phyloP scores from a whole-genome alignment of 176 grass and related monocot species.

The Phoenix roebelenii region DNA sequence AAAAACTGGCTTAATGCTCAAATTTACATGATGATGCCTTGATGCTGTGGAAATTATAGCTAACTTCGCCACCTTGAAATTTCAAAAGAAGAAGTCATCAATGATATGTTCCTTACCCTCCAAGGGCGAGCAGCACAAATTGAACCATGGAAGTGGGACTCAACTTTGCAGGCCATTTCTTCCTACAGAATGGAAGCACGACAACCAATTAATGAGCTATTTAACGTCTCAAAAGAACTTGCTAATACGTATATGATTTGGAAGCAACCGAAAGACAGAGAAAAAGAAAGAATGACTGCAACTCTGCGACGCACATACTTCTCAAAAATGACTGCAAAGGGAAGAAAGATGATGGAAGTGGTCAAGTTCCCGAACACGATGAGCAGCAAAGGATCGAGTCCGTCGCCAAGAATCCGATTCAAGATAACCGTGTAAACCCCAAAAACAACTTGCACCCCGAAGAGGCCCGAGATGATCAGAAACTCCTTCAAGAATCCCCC shows the following conservation, averaged over 20 bases:
- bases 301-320: neutral
- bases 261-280: no score
- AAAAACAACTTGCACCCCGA: conserved; percentile 37
- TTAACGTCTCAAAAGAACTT: no score
- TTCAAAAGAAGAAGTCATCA: neutral
- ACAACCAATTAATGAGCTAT: neutral
- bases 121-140: conserved; percentile 30
- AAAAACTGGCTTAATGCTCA: no score
- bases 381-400: conserved; percentile 38
- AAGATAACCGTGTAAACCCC: conserved; percentile 44
- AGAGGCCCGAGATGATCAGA: conserved; percentile 28
- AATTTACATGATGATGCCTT: no score
- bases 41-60: no score
- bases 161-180: conserved; percentile 30
- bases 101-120: conserved; percentile 30
- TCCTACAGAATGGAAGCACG: conserved; percentile 18
- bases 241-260: no score
- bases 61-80: no score
- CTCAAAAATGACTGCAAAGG: conserved; percentile 37
- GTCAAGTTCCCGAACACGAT: conserved; percentile 30
- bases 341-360: conserved; percentile 28
- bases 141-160: conserved; percentile 24
- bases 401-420: conserved; percentile 28
- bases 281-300: no score
- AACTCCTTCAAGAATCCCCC: conserved; percentile 13